Percentiles rank a stretch among this genome's conserved stretches.
Evolutionary conservation across 2,329 filamentous ascomycete species (phyloP).

Genomic region (Drechslerella coelobrocha): DNA sequence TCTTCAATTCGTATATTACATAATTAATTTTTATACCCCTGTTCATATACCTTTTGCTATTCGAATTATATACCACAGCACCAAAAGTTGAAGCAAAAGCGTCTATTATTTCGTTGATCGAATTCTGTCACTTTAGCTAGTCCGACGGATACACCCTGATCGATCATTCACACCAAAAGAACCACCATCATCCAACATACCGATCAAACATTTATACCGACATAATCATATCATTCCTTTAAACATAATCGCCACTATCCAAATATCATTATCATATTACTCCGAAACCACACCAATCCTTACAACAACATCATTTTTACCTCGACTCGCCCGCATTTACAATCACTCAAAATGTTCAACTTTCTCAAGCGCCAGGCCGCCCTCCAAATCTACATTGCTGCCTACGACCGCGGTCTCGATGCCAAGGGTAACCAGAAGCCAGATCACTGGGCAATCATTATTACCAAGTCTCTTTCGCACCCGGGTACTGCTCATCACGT

Average conservation of each 20-base stretch:
- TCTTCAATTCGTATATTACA: not conserved
- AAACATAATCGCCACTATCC: too few relatives aligned
- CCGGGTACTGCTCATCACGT: constrained; percentile 47
- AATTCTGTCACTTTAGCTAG: constrained; percentile 51
- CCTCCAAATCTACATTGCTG: constrained; percentile 46
- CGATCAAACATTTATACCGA: not conserved
- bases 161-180: not conserved
- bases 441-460: constrained; percentile 49
- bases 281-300: not conserved
- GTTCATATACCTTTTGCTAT: not conserved
- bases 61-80: not conserved
- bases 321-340: not conserved
- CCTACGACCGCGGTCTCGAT: constrained; percentile 45
- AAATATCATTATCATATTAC: too few relatives aligned
- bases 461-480: constrained; percentile 46
- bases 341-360: constrained; percentile 37
- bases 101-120: constrained; percentile 14
- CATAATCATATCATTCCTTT: too few relatives aligned
- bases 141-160: constrained; percentile 32
- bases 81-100: constrained; percentile 6
- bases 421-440: constrained; percentile 40
- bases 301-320: not conserved
- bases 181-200: constrained; percentile 1
- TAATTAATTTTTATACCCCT: not conserved
- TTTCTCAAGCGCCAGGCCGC: constrained; percentile 35